Percentiles rank a stretch among this genome's conserved stretches.
Evolutionary conservation across 2,329 filamentous ascomycete species (phyloP).

Genomic region (Ophiostoma perfectum): DNA sequence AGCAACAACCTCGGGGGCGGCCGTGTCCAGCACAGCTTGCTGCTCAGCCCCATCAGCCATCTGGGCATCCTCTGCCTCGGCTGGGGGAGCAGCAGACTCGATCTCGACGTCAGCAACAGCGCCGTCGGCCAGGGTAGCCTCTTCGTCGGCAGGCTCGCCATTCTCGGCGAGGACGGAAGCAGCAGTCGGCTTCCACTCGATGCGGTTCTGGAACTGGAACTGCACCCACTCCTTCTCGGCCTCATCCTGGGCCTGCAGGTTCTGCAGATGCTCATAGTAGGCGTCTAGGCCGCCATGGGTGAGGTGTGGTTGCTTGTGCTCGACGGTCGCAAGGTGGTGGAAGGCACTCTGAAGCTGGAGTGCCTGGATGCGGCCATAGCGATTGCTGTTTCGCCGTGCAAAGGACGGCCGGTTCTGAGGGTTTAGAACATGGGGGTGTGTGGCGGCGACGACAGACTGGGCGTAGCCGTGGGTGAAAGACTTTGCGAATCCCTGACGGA

Average conservation of each 20-base stretch:
- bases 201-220: constrained; percentile 79
- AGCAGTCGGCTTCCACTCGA: constrained; percentile 74
- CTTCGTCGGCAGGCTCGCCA: constrained; percentile 30
- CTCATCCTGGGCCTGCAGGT: constrained; percentile 63
- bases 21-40: constrained; percentile 22
- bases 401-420: constrained; percentile 62
- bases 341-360: constrained; percentile 75
- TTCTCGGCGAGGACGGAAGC: constrained; percentile 48
- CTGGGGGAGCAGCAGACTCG: neutral
- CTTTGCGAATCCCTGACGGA: constrained; percentile 96
- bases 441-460: constrained; percentile 92
- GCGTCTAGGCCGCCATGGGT: constrained; percentile 70
- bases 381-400: constrained; percentile 52
- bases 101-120: constrained; percentile 27
- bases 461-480: constrained; percentile 97
- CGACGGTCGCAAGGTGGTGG: constrained; percentile 54
- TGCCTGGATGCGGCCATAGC: constrained; percentile 49
- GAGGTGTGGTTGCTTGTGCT: constrained; percentile 48
- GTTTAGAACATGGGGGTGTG: constrained; percentile 72
- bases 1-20: neutral
- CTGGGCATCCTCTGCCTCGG: neutral
- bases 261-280: constrained; percentile 87
- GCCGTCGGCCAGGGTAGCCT: constrained; percentile 27
- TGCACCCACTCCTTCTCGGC: constrained; percentile 80
- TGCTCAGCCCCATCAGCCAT: neutral